These are phyloP conservation scores for Saccharomycopsis capsularis DNA, from an alignment of 805 yeast species.

Conservation along the genomic window DNA sequence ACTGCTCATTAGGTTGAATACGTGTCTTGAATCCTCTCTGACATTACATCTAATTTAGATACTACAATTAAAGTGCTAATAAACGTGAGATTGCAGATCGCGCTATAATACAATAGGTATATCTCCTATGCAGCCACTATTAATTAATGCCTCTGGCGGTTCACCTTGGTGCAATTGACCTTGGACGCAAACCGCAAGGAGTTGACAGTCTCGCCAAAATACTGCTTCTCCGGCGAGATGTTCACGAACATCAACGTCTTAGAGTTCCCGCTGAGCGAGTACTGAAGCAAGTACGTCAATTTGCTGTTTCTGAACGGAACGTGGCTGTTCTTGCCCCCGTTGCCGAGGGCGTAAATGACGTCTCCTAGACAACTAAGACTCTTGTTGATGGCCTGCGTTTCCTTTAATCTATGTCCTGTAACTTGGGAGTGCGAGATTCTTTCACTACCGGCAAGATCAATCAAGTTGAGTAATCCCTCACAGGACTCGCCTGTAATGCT, in stretches of 20 bases:
- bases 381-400: slow-evolving; percentile 83
- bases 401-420: slow-evolving; percentile 72
- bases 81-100: too few species aligned
- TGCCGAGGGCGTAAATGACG: slow-evolving; percentile 72
- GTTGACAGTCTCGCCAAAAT: slow-evolving; percentile 71
- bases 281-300: slow-evolving; percentile 76
- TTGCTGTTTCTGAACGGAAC: slow-evolving; percentile 94
- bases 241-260: slow-evolving; percentile 93
- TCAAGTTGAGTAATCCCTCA: slow-evolving; percentile 63
- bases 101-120: too few species aligned
- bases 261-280: slow-evolving; percentile 77
- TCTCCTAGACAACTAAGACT: slow-evolving; percentile 86
- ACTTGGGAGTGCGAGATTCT: slow-evolving; percentile 69
- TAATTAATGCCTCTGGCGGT: too few species aligned
- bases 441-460: slow-evolving; percentile 95
- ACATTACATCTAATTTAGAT: too few species aligned
- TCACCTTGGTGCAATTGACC: slow-evolving; percentile 50
- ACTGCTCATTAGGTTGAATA: too few species aligned
- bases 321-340: slow-evolving; percentile 41
- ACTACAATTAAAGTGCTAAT: too few species aligned
- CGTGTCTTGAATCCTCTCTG: too few species aligned
- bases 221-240: slow-evolving; percentile 57
- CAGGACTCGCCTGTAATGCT: slow-evolving; percentile 38
- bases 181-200: slow-evolving; percentile 86
- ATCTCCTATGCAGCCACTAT: too few species aligned